Base-by-base conservation (phyloP, 192 early-diverging fungal genomes). In the Entomortierella beljakovae region DNA sequence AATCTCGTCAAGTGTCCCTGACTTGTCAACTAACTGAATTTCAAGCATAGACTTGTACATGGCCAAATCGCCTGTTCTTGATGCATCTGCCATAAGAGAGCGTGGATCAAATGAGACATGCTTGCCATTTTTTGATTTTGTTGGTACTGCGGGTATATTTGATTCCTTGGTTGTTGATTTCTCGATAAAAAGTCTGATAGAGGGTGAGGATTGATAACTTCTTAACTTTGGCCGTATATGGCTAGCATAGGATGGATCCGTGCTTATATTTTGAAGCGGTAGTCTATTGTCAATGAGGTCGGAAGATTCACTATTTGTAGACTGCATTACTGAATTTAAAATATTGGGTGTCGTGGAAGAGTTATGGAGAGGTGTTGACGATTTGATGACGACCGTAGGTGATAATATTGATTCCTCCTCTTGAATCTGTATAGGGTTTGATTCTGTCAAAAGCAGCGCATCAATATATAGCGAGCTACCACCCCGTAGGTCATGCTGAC, bases 131-230 rank as follows among this genome's bases (percentile, higher is more conserved):
- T 64, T 57, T 34, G 31, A 54, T 37, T 38, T 42, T 34, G 57
- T 79, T 11, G 61, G 23, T 57, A 34, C 16, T 37, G 62, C 37
- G 0, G n/a, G 18, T 5, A 54, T 46, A 25, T 28, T 53, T 0
- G 38, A 26, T 13, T 68, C 60, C 38, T 46, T 57, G n/a, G 34
- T 48, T 15, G 31, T 26, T 0, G 38, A 32, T 35, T 49, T 38
- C 37, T 57, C 57, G 10, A 40, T 37, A 31, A 46, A 59, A 3
- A 61, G 61, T 33, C 75, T 55, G 25, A 79, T 79, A 8, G 75
- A 79, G 3, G 75, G 75, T n/a, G 75, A 79, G 1, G 75, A 79
- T n/a, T 70, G 75, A 51, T 79, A 79, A 42, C 75, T 79, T 29
- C 75, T 55, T 32, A 79, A 42, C 33, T 59, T 69, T 6, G 75